Base-by-base conservation (phyloP, 176 grass and related monocot genomes). In the Carex cristatella region DNA sequence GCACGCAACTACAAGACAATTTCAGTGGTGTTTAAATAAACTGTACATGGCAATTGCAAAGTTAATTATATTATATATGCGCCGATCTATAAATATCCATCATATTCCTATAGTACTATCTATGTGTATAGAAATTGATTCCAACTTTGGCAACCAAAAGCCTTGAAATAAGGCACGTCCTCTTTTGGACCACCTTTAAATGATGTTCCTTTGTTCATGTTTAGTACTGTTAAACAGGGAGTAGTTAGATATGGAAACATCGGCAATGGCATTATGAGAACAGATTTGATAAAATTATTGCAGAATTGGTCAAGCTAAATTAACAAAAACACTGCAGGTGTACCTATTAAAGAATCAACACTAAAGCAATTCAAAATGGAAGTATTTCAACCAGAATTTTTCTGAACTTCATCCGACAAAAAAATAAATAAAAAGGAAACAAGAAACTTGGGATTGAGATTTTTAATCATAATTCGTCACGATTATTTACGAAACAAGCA, bases 1-100 rank as follows among this genome's bases (percentile, higher is more conserved):
- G 53, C 74, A 79, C 74, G 46, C 53, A 79, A 57, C 48, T 79
- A 79, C 74, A 79, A 58, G 74, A 79, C 74, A 79, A 79, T 57
- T 79, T 56, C 74, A 79, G 46, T 56, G 28, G 73, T 32, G 46
- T 77, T 54, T 56, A 77, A 23, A 57, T 58, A 78, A 30, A 30
- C 10, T 51, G 19, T 76, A 10, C 23, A 23, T 23, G 23, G 48
- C n/a, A 53, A 70, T 53, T 13, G 13, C 46, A 51, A 74, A 28
- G 23, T 76, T 51, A 51, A 49, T 49, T 54, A 13, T 23, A 23
- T 23, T 23, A 23, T 23, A 23, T 23, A 23, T 55, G 72, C 48
- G 14, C 72, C 12, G 30, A 55, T 32, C 14, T 48, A 76, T 55
- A 23, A 14, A 58, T 18, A 0, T 35, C 53, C 30, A 58, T 79